Evolutionary conservation across 306 rosid genomes (phyloP).

Genomic region (Cucurbita argyrosperma): DNA sequence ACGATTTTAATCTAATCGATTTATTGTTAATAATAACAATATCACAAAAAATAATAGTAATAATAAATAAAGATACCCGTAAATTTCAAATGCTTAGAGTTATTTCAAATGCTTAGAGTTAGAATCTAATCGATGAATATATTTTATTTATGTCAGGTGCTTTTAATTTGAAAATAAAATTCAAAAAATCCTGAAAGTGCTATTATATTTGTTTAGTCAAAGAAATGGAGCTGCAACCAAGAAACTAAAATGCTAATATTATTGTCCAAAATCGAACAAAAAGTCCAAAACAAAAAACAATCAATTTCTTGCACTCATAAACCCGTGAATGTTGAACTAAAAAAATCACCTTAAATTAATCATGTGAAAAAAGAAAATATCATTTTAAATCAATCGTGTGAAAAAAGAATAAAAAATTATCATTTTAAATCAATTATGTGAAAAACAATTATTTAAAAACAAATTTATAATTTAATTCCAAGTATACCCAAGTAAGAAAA

Average conservation of each 20-base stretch:
- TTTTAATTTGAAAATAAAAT: too few species aligned
- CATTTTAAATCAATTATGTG: too few species aligned
- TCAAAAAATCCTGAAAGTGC: not conserved
- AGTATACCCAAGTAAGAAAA: not conserved
- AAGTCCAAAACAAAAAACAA: not conserved
- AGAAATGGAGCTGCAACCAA: not conserved
- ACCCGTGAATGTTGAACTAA: not conserved
- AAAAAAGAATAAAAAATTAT: too few species aligned
- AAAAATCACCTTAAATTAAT: not conserved
- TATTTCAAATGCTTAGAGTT: too few species aligned
- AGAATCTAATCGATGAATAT: too few species aligned
- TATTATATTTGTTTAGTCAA: not conserved
- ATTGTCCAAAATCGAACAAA: not conserved
- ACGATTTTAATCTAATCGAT: too few species aligned
- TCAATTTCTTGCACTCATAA: not conserved
- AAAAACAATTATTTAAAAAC: not conserved
- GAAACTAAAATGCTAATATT: not conserved
- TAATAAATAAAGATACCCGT: too few species aligned
- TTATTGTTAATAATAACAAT: too few species aligned
- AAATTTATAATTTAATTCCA: not conserved
- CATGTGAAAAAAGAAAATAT: not conserved
- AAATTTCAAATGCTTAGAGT: too few species aligned
- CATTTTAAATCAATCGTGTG: too few species aligned
- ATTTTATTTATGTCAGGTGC: too few species aligned
- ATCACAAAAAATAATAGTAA: too few species aligned